phyloP scores from a whole-genome alignment of 768 basidiomycete genomes.

The Tulasnella sp. region DNA sequence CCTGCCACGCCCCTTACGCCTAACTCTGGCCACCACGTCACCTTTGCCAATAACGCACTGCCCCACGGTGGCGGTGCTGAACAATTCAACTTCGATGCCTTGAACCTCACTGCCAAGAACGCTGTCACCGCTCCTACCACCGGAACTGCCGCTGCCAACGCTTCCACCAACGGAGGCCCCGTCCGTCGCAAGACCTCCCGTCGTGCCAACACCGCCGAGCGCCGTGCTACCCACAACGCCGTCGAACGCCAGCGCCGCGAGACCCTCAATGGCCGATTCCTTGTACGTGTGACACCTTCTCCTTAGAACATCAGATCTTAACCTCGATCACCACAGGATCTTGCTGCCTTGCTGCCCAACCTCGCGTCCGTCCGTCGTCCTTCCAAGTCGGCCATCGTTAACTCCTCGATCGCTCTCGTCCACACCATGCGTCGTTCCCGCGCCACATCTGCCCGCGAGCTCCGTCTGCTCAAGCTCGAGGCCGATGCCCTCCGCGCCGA shows the following conservation, averaged over 20 bases:
- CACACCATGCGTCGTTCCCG: slow-evolving; percentile 82
- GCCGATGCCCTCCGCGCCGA: slow-evolving; percentile 86
- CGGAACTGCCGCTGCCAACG: slow-evolving; percentile 16
- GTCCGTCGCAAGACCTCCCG: slow-evolving; percentile 80
- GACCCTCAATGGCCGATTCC: slow-evolving; percentile 89
- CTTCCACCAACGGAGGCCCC: slow-evolving; percentile 41
- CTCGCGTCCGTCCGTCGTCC: slow-evolving; percentile 90
- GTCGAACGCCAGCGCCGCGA: slow-evolving; percentile 93
- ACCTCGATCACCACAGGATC: slow-evolving; percentile 57
- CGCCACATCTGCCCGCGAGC: slow-evolving; percentile 76
- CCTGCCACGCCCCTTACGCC: slow-evolving; percentile 33
- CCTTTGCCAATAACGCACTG: slow-evolving; percentile 25
- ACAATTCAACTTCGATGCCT: slow-evolving; percentile 25
- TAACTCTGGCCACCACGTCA: slow-evolving; percentile 35
- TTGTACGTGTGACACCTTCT: slow-evolving; percentile 54
- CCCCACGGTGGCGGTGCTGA: slow-evolving; percentile 28
- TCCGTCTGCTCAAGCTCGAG: slow-evolving; percentile 78
- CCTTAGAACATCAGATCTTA: slow-evolving; percentile 1
- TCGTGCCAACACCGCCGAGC: slow-evolving; percentile 94
- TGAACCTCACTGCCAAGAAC: slow-evolving; percentile 26
- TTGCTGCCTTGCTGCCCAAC: slow-evolving; percentile 89
- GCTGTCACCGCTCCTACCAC: slow-evolving; percentile 31
- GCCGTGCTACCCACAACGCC: slow-evolving; percentile 95
- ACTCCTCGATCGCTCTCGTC: slow-evolving; percentile 89
- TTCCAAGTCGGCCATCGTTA: slow-evolving; percentile 96